phyloP scores from a whole-genome alignment of 1,139 yeast genomes.

The Diutina pseudorugosa region DNA sequence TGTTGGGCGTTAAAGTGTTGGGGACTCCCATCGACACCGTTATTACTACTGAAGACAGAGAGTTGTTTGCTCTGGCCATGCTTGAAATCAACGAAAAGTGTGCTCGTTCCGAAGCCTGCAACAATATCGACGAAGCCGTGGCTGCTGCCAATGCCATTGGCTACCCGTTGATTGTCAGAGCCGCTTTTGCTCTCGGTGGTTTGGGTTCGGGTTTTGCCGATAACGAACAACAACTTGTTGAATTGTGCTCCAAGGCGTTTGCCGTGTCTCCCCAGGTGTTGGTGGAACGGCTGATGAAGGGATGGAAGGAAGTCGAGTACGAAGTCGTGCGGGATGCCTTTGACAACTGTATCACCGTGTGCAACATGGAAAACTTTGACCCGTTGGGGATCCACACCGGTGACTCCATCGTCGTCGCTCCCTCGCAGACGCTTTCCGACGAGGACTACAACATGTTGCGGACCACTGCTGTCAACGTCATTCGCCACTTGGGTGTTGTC shows the following conservation, averaged over 20 bases:
- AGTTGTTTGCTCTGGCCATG: conserved; percentile 88
- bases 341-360: conserved; percentile 96
- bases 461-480: conserved; percentile 94
- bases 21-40: conserved; percentile 96
- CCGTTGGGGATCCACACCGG: conserved; percentile 99
- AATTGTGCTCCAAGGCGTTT: conserved; percentile 81
- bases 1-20: conserved; percentile 83
- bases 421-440: conserved; percentile 93
- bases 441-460: conserved; percentile 97
- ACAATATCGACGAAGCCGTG: conserved; percentile 67
- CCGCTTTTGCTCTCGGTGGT: conserved; percentile 97
- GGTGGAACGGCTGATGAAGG: conserved; percentile 95
- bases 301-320: conserved; percentile 98
- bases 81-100: conserved; percentile 89
- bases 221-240: conserved; percentile 72
- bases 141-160: conserved; percentile 80
- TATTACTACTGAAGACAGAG: conserved; percentile 96
- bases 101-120: conserved; percentile 85
- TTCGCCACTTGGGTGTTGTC: conserved; percentile 96
- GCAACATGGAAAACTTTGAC: conserved; percentile 99
- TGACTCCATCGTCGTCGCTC: conserved; percentile 98
- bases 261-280: conserved; percentile 94
- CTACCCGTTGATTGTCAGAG: conserved; percentile 93
- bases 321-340: conserved; percentile 97
- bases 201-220: conserved; percentile 97